Evolutionary conservation across 2,329 filamentous ascomycete species (phyloP).

Genomic region (Talaromyces funiculosus): DNA sequence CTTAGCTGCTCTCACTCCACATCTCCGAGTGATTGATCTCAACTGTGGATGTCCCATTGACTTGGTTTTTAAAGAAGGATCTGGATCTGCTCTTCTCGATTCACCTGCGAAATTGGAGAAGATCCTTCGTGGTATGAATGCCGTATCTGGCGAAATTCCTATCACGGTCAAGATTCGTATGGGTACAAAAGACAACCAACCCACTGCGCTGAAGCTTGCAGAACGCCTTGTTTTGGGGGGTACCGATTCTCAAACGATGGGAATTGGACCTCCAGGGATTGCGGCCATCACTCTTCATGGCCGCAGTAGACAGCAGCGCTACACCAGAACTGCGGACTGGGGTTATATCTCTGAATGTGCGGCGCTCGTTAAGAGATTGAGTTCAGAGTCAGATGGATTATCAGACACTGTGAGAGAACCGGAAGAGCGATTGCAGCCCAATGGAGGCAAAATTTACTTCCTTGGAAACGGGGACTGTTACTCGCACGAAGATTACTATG

Average conservation of each 20-base stretch:
- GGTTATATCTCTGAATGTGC: slow-evolving; percentile 87
- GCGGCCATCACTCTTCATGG: slow-evolving; percentile 96
- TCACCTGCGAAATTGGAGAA: slow-evolving; percentile 81
- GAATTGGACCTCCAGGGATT: slow-evolving; percentile 70
- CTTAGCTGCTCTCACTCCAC: slow-evolving; percentile 68
- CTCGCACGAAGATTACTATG: slow-evolving; percentile 81
- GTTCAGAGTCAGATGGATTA: slow-evolving; percentile 58
- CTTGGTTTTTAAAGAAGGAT: slow-evolving; percentile 79
- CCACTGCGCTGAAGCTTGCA: slow-evolving; percentile 74
- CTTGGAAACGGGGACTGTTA: slow-evolving; percentile 95
- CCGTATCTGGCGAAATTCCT: slow-evolving; percentile 81
- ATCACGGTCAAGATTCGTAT: slow-evolving; percentile 94
- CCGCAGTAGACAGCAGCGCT: slow-evolving; percentile 86
- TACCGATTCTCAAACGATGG: slow-evolving; percentile 60
- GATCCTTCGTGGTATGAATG: slow-evolving; percentile 93
- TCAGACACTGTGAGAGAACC: slow-evolving; percentile 73
- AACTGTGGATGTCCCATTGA: slow-evolving; percentile 98
- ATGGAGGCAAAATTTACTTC: slow-evolving; percentile 74
- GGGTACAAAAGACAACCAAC: slow-evolving; percentile 73
- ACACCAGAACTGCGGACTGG: slow-evolving; percentile 92
- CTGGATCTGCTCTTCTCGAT: slow-evolving; percentile 89
- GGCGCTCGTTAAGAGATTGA: slow-evolving; percentile 73
- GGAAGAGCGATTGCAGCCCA: slow-evolving; percentile 67
- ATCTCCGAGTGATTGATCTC: slow-evolving; percentile 83
- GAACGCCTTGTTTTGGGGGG: slow-evolving; percentile 78